Conservation (phyloP, 208 protist genomes). For the Acanthamoeba quina region DNA sequence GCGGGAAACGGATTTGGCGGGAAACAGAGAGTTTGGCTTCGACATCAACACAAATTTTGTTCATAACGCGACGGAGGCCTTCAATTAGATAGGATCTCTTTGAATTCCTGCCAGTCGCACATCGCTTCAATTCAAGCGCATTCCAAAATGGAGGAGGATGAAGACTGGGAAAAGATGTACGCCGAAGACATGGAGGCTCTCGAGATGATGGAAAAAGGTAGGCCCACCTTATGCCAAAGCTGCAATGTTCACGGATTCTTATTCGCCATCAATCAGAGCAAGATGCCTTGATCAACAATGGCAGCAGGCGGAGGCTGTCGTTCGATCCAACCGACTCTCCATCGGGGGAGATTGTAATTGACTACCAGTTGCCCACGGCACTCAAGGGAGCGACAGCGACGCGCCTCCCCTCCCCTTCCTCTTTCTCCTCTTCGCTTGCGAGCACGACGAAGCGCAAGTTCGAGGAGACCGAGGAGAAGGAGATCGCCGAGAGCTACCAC, state of each 20-base stretch:
- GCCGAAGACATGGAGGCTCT: conserved; percentile 53
- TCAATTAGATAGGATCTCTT: too few relatives aligned
- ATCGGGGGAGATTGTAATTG: conserved; percentile 11
- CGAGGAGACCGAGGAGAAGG: conserved; percentile 61
- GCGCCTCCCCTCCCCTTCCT: not conserved
- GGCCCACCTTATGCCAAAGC: not conserved
- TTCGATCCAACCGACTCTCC: not conserved
- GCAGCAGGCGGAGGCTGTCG: not conserved
- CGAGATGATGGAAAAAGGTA: not conserved
- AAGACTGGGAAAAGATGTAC: not conserved
- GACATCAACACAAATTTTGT: too few relatives aligned
- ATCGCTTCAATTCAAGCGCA: too few relatives aligned
- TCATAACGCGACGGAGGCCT: too few relatives aligned
- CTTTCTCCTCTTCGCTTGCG: not conserved
- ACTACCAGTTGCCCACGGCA: not conserved
- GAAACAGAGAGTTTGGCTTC: too few relatives aligned
- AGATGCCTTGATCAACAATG: not conserved
- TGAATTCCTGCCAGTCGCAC: too few relatives aligned
- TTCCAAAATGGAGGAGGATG: not conserved
- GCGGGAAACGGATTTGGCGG: too few relatives aligned
- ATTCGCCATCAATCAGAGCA: not conserved
- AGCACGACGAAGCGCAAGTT: not conserved
- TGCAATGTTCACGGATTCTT: not conserved
- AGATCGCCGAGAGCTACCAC: conserved; percentile 1
- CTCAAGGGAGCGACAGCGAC: not conserved